Evolutionary conservation across 495 filamentous ascomycete species (phyloP), one percentile per base, ranked within the genome.

Genomic region (Hapsidospora chrysogenum): DNA sequence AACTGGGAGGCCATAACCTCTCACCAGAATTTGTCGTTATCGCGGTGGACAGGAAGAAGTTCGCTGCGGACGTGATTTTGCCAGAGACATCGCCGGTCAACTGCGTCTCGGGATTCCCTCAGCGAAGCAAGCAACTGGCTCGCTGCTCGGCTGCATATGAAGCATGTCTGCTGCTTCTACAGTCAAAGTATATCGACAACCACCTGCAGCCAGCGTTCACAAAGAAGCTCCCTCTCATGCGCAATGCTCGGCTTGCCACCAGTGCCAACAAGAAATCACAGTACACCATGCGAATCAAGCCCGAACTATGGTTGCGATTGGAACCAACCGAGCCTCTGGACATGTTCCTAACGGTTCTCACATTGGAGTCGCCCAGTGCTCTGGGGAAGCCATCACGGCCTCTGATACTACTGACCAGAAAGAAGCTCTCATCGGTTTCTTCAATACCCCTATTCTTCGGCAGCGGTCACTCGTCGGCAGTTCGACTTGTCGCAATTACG

Each of bases 101-200:
- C 39, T 71, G 66, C 29, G 61, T 74, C 8, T 64, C 70, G 26
- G 87, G 89, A 22, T 47, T 44, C 9, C 53, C 69, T 1, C 68
- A 67, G 34, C 36, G 56, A 2, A 78, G 64, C 34, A 96, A 92
- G 48, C 58, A 72, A 16, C 57, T 71, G 10, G 89, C 89, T n/a
- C 94, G 92, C 52, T 76, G 80, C 42, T 78, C 85, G 6, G 89
- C 84, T 10, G 89, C 89, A 2, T 96, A 89, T 49, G 78, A 89
- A 47, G 69, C 79, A 29, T 94, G 85, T 44, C 42, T 89, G 2
- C 37, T 72, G 36, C 66, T 97, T 4, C 61, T 77, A 17, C 69
- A 71, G 37, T 62, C 66, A 27, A 64, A 67, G 7, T 70, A 81
- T 39, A 54, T 97, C 0, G 76, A 94, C 53, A 66, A 70, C 4